Evolutionary conservation across 108 stramenopile genomes (phyloP), one percentile per base, ranked within the genome.

Genomic region (Schizochytrium sp.): DNA sequence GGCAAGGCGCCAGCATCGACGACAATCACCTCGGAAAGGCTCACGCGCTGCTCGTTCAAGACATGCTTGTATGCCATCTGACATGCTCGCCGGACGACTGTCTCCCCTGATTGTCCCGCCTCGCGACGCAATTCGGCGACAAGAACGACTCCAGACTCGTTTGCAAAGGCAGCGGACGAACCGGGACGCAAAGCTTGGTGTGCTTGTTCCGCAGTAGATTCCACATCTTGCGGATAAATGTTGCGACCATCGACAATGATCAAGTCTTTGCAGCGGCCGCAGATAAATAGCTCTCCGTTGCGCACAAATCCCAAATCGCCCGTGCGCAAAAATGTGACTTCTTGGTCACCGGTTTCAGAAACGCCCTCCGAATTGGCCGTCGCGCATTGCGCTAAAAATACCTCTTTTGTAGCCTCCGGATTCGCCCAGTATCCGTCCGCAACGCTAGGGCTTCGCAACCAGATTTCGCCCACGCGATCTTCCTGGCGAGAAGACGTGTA

Each of bases 151-250:
- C 95, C 69, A 96, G 94, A 58, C 6, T 12, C n/a, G 19, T 23
- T 47, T 34, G 51, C 5, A 44, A 99, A 99, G 5, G 98, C 98
- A 12, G 98, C 98, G 16, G 95, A 95, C 90, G 98, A 99, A 44
- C 99, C 99, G 55, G 97, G 98, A 23, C 98, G 94, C 25, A 95
- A 58, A 4, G 51, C 23, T 12, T 58, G 48, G 19, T 45, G 53
- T 2, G 88, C 89, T 29, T 92, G 91, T 92, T 98, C 98, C 5
- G 96, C 98, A n/a, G 97, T 95, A n/a, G 94, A 93, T 90, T 99
- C 99, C 8, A 99, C 91, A 91, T 99, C 99, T 90, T 99, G 98
- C 4, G 99, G 99, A 90, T 99, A 99, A 87, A 99, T 96, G 90
- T 99, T 99, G n/a, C 97, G 91, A 5, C 99, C 99, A 8, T 96